Evolutionary conservation across 768 basidiomycete genomes (phyloP).

Genomic region (Termitomyces sp.): DNA sequence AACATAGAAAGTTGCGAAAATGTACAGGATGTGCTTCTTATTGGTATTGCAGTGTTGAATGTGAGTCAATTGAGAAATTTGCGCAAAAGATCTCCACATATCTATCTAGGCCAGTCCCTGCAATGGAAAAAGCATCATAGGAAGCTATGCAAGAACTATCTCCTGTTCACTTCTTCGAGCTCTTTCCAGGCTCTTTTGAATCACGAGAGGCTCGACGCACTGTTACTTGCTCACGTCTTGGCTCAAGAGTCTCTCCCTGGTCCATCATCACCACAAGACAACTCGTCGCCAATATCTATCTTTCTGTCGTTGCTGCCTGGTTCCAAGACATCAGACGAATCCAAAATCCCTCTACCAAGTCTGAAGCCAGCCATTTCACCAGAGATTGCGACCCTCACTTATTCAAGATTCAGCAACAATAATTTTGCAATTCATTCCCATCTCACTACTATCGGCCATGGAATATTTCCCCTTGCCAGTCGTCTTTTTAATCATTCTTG

Average conservation of each 20-base stretch:
- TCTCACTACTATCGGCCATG: constrained; percentile 64
- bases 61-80: constrained; percentile 34
- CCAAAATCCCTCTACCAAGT: constrained; percentile 24
- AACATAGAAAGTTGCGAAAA: constrained; percentile 34
- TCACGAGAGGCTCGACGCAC: constrained; percentile 55
- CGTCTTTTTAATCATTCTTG: constrained; percentile 84
- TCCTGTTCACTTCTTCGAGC: constrained; percentile 38
- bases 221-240: constrained; percentile 60
- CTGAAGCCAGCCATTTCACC: constrained; percentile 24
- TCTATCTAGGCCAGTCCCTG: constrained; percentile 51
- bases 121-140: constrained; percentile 69
- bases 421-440: constrained; percentile 78
- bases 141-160: constrained; percentile 59
- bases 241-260: constrained; percentile 29
- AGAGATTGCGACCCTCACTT: constrained; percentile 29
- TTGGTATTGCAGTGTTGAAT: constrained; percentile 67
- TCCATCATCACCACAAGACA: constrained; percentile 15
- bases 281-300: constrained; percentile 21
- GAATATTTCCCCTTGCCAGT: constrained; percentile 73
- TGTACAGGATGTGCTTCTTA: constrained; percentile 67
- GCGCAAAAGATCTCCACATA: neutral
- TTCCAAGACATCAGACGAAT: constrained; percentile 18
- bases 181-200: constrained; percentile 43
- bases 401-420: constrained; percentile 71
- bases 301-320: constrained; percentile 45